phyloP scores from a whole-genome alignment of 2,329 filamentous ascomycete genomes.

The Trichoderma atroviride region DNA sequence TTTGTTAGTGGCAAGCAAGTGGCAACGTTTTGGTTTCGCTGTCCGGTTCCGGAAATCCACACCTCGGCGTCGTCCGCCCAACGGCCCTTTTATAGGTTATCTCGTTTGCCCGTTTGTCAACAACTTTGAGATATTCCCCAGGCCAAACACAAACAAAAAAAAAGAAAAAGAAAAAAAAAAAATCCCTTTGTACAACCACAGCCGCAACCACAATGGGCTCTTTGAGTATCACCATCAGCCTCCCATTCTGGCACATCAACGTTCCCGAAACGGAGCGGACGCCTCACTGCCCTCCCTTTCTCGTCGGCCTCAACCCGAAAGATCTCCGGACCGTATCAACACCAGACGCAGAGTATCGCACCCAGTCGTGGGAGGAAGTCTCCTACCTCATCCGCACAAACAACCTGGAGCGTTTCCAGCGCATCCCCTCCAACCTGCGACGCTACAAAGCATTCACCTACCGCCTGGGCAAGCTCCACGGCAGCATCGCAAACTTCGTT shows the following conservation, averaged over 20 bases:
- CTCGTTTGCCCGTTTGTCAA: background rate
- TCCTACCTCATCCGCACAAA: conserved; percentile 64
- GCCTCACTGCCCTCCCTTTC: conserved; percentile 69
- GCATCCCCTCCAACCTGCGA: conserved; percentile 75
- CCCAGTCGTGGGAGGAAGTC: conserved; percentile 71
- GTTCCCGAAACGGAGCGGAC: conserved; percentile 65
- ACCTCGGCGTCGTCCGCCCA: background rate
- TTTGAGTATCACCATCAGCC: conserved; percentile 33
- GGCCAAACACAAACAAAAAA: background rate
- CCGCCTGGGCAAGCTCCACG: conserved; percentile 65
- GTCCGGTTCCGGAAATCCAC: conserved; percentile 17
- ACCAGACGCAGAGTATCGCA: conserved; percentile 65
- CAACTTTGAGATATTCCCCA: background rate
- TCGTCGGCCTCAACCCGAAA: conserved; percentile 65
- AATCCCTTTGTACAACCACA: background rate
- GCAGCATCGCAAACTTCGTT: conserved; percentile 78
- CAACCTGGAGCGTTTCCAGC: conserved; percentile 74
- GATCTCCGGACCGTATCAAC: conserved; percentile 71
- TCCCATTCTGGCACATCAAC: conserved; percentile 83
- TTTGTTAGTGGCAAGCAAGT: background rate
- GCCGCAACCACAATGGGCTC: conserved; percentile 41
- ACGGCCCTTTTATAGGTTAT: background rate
- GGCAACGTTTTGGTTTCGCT: background rate
- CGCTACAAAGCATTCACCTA: conserved; percentile 73
- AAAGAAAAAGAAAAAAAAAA: no score